These are phyloP conservation scores for Gypsophila paniculata DNA, from an alignment of 179 eudicot genomes.

Conservation along the genomic window DNA sequence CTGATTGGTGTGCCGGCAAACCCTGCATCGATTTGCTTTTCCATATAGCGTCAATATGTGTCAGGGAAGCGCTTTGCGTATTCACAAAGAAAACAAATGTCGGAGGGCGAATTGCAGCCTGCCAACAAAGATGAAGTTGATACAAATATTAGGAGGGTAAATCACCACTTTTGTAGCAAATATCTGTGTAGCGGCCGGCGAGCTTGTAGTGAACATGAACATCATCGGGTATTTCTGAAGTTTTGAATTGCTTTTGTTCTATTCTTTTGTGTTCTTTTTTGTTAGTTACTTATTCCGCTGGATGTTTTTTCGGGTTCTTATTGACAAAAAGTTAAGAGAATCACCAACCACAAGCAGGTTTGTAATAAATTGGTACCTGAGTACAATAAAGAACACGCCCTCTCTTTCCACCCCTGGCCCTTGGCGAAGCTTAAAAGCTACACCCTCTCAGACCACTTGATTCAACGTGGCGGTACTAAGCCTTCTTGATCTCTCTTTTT, in stretches of 20 bases:
- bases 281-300: too few species aligned
- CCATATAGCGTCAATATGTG: conserved; percentile 91
- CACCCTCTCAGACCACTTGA: conserved; percentile 84
- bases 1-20: conserved; percentile 91
- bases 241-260: too few species aligned
- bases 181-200: background rate
- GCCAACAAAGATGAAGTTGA: conserved; percentile 32
- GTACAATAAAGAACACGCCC: conserved; percentile 94
- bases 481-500: conserved; percentile 88
- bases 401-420: conserved; percentile 89
- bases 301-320: too few species aligned
- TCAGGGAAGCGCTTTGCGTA: conserved; percentile 83
- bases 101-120: conserved; percentile 98
- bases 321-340: background rate
- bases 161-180: background rate
- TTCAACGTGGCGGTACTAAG: conserved; percentile 72
- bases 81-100: conserved; percentile 97
- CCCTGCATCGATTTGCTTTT: conserved; percentile 94
- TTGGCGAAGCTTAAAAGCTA: conserved; percentile 92
- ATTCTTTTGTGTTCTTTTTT: too few species aligned
- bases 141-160: conserved; percentile 1
- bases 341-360: background rate
- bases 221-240: too few species aligned
- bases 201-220: background rate
- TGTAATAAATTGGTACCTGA: conserved; percentile 55